A percentile compares a stretch with the other conserved stretches of the same genome.
Conservation (phyloP, 2,329 filamentous ascomycete genomes). For the Fusarium goolgardi region DNA sequence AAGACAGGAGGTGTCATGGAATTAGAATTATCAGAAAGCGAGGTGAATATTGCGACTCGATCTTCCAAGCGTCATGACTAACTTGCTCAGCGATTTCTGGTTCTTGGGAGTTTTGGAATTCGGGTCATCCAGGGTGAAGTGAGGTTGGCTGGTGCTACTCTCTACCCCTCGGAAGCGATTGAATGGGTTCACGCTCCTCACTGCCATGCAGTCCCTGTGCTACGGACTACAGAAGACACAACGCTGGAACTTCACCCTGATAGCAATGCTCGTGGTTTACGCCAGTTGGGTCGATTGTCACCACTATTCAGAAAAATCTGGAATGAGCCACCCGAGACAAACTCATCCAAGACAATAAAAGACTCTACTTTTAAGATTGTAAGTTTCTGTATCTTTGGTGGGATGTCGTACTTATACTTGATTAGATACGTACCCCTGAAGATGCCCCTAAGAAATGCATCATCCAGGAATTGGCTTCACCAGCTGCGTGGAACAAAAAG, state of each 20-base stretch:
- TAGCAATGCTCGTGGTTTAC: constrained; percentile 60
- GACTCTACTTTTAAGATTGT: constrained; percentile 63
- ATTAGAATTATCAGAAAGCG: constrained; percentile 60
- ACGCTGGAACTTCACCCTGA: constrained; percentile 68
- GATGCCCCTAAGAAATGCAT: constrained; percentile 62
- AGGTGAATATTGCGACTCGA: constrained; percentile 53
- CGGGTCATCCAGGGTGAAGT: constrained; percentile 70
- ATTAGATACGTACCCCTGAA: constrained; percentile 64
- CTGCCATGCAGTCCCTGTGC: constrained; percentile 76
- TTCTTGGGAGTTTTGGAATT: constrained; percentile 76
- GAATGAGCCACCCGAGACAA: constrained; percentile 58
- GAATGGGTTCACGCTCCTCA: constrained; percentile 73
- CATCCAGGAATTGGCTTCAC: constrained; percentile 67
- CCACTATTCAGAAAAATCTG: constrained; percentile 76
- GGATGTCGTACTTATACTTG: constrained; percentile 29
- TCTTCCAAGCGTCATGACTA: constrained; percentile 17
- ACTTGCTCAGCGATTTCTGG: constrained; percentile 65
- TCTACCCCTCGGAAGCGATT: constrained; percentile 60
- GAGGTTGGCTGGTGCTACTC: constrained; percentile 72
- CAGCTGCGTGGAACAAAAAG: constrained; percentile 71
- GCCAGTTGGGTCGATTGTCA: constrained; percentile 68
- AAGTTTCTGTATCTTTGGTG: constrained; percentile 34
- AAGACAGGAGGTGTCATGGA: constrained; percentile 55
- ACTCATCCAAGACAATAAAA: constrained; percentile 34
- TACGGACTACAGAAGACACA: constrained; percentile 65